A percentile compares a stretch with the other conserved stretches of the same genome.
Conservation (phyloP, 768 basidiomycete species). For the Lactarius psammicola region DNA sequence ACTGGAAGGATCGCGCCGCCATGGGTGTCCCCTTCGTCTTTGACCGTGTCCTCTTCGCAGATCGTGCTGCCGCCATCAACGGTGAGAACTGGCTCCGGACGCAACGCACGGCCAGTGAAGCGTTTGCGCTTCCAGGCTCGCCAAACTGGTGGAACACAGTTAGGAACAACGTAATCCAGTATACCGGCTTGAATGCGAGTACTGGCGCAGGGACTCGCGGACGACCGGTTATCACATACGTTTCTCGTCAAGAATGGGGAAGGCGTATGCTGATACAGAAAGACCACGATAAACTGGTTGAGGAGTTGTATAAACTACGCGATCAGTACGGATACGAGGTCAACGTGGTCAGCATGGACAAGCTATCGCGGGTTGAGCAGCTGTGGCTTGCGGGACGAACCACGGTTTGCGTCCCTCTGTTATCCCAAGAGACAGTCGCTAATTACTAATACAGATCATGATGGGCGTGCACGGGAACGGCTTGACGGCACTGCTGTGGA, state of each 20-base stretch:
- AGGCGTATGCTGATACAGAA: constrained; percentile 73
- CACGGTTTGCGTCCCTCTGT: constrained; percentile 54
- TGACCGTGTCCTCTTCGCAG: constrained; percentile 84
- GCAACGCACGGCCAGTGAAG: constrained; percentile 71
- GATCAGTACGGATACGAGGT: constrained; percentile 80
- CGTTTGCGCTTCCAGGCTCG: constrained; percentile 73
- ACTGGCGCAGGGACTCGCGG: constrained; percentile 35
- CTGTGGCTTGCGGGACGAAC: constrained; percentile 77
- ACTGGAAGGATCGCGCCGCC: constrained; percentile 78
- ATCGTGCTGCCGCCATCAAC: constrained; percentile 81
- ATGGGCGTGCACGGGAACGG: constrained; percentile 96
- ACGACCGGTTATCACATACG: constrained; percentile 86
- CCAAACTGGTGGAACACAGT: constrained; percentile 83
- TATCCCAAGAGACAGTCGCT: constrained; percentile 4
- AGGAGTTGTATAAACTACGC: constrained; percentile 65
- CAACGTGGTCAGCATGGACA: constrained; percentile 83
- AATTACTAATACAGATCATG: constrained; percentile 62
- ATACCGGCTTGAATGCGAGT: constrained; percentile 60
- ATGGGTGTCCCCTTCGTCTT: constrained; percentile 72
- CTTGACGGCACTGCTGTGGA: constrained; percentile 85
- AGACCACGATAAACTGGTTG: constrained; percentile 77
- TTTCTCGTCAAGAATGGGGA: constrained; percentile 87
- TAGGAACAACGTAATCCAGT: constrained; percentile 67
- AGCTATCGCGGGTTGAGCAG: constrained; percentile 77
- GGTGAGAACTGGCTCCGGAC: constrained; percentile 64